Base-by-base conservation (phyloP, 176 grass and related monocot genomes). In the Panicum miliaceum region DNA sequence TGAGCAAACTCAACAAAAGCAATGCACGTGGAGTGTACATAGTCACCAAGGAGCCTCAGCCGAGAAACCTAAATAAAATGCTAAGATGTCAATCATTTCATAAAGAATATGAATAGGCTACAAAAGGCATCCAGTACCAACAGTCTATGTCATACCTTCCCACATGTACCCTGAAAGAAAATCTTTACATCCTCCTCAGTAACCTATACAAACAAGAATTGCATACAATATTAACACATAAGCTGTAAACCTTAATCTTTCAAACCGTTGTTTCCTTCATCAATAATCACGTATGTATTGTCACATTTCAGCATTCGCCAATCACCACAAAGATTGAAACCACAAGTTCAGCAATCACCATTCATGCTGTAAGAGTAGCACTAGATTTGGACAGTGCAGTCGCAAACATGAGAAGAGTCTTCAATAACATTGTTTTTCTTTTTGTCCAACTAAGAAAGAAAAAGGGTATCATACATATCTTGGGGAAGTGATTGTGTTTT, bases 1-100 rank as follows among this genome's bases (percentile, higher is more conserved):
- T 88, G 89, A 90, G 80, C 85, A 90, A 95, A 97, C 81, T 95
- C 95, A 86, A 98, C 92, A 88, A 98, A 98, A 22, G 92, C 95
- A 90, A 98, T 98, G 76, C 91, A 90, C 34, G 92, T 95, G 52
- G 90, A 95, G 73, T 98, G 95, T 65, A 95, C 84, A 71, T 86
- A 93, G 86, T 98, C 95, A 67, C 92, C 92, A 88, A 98, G 92
- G 71, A 98, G 90, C 80, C 95, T 93, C 85, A 93, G 69, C 5
- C 87, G 90, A 90, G 95, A 98, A 82, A 98, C 95, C 95, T 98
- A 84, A 22, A 42, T 10, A 74, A 61, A 81, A 13, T 54, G 20
- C 68, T 10, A 76, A 85, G 40, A 41, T 14, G 43, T 11, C 53
- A 75, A 25, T 8, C 7, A 52, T 59, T 72, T 73, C 10, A 82